These are phyloP conservation scores for Hanseniaspora meyeri DNA, from an alignment of 805 yeast genomes.

Conservation along the genomic window DNA sequence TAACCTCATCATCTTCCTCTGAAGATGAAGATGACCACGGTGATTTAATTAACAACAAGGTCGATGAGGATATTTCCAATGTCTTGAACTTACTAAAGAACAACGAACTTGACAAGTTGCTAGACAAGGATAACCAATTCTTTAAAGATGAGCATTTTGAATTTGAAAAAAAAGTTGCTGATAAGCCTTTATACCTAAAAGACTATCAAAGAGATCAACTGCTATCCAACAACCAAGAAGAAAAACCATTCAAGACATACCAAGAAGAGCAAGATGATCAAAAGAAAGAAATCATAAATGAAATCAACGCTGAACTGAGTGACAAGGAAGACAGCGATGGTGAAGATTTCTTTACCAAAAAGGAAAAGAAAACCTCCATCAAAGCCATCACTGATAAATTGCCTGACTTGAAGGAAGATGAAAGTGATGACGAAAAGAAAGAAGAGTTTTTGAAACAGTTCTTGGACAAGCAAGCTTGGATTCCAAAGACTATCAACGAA, in stretches of 20 bases:
- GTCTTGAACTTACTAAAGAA: slow-evolving; percentile 59
- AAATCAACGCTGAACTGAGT: slow-evolving; percentile 41
- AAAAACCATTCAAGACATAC: slow-evolving; percentile 32
- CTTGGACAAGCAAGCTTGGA: slow-evolving; percentile 75
- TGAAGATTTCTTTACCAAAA: slow-evolving; percentile 46
- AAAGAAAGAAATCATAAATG: slow-evolving; percentile 56
- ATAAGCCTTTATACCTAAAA: slow-evolving; percentile 72
- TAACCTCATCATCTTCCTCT: slow-evolving; percentile 23
- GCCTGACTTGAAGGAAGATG: slow-evolving; percentile 38
- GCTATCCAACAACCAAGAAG: slow-evolving; percentile 55
- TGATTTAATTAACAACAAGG: slow-evolving; percentile 71
- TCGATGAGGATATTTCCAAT: slow-evolving; percentile 63
- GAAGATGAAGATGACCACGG: slow-evolving; percentile 87
- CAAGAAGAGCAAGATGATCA: slow-evolving; percentile 61
- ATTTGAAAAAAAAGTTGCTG: slow-evolving; percentile 30
- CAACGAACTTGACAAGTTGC: slow-evolving; percentile 45
- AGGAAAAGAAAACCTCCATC: slow-evolving; percentile 29
- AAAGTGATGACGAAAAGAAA: slow-evolving; percentile 46
- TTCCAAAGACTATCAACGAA: slow-evolving; percentile 45
- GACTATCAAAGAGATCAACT: slow-evolving; percentile 84
- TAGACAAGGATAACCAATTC: slow-evolving; percentile 59
- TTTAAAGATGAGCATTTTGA: slow-evolving; percentile 43
- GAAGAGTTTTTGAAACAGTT: slow-evolving; percentile 64
- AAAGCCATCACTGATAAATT: slow-evolving; percentile 21
- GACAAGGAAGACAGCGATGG: slow-evolving; percentile 34